Base-by-base conservation (phyloP, 257 asterid genomes). In the Scutellaria barbata region DNA sequence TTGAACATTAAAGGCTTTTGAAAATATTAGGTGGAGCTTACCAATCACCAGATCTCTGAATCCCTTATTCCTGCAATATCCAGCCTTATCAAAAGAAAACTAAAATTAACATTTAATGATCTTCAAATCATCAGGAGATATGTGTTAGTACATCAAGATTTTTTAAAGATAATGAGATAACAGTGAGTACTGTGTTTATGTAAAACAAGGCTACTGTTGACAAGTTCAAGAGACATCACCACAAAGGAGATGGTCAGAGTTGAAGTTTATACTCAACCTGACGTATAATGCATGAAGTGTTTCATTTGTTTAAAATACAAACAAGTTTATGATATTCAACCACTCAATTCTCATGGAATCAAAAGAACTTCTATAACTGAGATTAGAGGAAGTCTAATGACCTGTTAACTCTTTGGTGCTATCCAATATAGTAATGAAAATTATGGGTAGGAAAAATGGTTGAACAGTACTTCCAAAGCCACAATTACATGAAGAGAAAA, bases 391-490 rank as follows among this genome's bases (percentile, higher is more conserved):
- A 22, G 13, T 54, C 47, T 57, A 53, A 46, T 47, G 22, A 37
- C 48, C 45, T 48, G 41, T 57, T 72, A 63, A 64, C 17, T 40
- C 14, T 53, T 46, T 30, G 10, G 59, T 63, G 35, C 30, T 18
- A 17, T 59, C 79, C 65, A 51, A 61, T 22, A 25, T 42, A 25
- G 40, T 43, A 66, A 69, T 60, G 47, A 48, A 70, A n/a, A 62
- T 58, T 10, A 10, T 62, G 70, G 10, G 35, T 13, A 22, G 63
- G 37, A 16, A 40, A 63, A 60, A 54, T 66, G 58, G 51, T 14
- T 2, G 52, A 40, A 7, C 18, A 56, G 55, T 35, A 72, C 40
- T 17, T 9, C 35, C 35, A 30, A 30, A 52, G 37, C 68, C 58
- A 51, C 10, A 40, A 50, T 37, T 63, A 51, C 41, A 55, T 43